Evolutionary conservation across 129 eudicot genomes (phyloP).

Genomic region (sunflower (Helianthus annuus)): DNA sequence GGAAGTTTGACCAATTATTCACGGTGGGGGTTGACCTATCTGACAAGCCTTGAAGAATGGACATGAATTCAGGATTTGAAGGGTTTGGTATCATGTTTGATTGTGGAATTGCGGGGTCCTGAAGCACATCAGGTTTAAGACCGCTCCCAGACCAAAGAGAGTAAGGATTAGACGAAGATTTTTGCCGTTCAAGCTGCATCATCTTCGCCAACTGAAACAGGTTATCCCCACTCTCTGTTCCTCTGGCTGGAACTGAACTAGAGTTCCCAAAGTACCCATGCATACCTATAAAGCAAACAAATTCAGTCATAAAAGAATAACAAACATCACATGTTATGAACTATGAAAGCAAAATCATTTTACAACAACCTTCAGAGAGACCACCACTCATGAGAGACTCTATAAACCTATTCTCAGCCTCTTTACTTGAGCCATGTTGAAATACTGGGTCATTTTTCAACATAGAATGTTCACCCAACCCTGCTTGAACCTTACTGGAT

Average conservation of each 20-base stretch:
- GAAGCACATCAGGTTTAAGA: constrained; percentile 47
- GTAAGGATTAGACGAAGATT: constrained; percentile 52
- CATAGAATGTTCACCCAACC: constrained; percentile 49
- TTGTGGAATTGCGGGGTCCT: constrained; percentile 48
- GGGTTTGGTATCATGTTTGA: constrained; percentile 49
- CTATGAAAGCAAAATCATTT: neutral
- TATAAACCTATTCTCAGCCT: constrained; percentile 71
- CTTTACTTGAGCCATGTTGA: constrained; percentile 54
- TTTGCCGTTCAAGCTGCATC: constrained; percentile 78
- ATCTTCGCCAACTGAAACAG: constrained; percentile 60
- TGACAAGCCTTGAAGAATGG: constrained; percentile 66
- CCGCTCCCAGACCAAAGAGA: constrained; percentile 64
- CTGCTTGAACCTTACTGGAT: constrained; percentile 46
- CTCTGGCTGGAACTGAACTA: constrained; percentile 47
- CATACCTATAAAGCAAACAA: constrained; percentile 47
- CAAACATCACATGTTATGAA: neutral
- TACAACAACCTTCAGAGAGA: constrained; percentile 52
- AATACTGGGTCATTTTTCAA: constrained; percentile 44
- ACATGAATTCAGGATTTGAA: constrained; percentile 56
- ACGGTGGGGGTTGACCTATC: constrained; percentile 48
- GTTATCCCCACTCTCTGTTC: constrained; percentile 59
- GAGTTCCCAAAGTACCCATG: constrained; percentile 60
- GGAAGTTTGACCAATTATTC: constrained; percentile 66
- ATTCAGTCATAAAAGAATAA: neutral
- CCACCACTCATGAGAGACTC: constrained; percentile 62